These are phyloP conservation scores for Casuarina equisetifolia DNA, from an alignment of 306 rosid species.

Conservation along the genomic window DNA sequence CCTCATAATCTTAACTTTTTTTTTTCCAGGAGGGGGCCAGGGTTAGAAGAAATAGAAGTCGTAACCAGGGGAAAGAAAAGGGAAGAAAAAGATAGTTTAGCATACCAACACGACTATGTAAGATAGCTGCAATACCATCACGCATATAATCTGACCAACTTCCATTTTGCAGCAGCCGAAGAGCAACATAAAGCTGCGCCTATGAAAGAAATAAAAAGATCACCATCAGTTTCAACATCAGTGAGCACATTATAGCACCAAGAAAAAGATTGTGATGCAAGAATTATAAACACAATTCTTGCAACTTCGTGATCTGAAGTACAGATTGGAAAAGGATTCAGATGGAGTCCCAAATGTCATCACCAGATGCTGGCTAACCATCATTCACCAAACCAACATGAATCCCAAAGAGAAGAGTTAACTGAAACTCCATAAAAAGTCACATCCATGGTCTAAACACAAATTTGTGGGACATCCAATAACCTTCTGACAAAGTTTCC, in stretches of 20 bases:
- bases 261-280: background rate
- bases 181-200: constrained; percentile 55
- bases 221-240: constrained; percentile 24
- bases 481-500: too few species aligned
- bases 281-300: background rate
- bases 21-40: too few species aligned
- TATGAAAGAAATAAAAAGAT: constrained; percentile 31
- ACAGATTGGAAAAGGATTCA: background rate
- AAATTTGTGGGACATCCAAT: background rate
- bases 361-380: background rate
- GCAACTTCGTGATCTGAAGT: constrained; percentile 1
- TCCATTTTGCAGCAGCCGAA: constrained; percentile 46
- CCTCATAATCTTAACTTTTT: background rate
- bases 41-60: background rate
- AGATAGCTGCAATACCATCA: constrained; percentile 69
- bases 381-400: background rate
- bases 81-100: constrained; percentile 24
- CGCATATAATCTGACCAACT: constrained; percentile 64
- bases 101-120: constrained; percentile 93
- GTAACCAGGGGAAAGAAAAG: constrained; percentile 15
- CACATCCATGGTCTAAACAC: background rate
- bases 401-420: too few species aligned
- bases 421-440: background rate
- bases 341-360: constrained; percentile 1
- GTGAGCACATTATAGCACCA: constrained; percentile 20